Evolutionary conservation across 75 land plant species (phyloP).

Genomic region (Cupressus sempervirens): DNA sequence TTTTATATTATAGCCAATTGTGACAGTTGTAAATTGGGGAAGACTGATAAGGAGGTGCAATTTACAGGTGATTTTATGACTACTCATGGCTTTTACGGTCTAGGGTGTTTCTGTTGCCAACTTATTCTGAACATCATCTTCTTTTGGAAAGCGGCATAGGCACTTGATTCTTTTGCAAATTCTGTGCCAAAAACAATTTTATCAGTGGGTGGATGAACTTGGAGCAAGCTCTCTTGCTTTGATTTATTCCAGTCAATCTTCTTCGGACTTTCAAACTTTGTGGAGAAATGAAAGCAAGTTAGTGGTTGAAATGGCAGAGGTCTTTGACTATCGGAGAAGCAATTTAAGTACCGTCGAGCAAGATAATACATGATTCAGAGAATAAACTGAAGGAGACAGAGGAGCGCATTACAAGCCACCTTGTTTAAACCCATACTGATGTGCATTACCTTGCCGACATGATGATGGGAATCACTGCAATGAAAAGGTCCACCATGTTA

Average conservation of each 20-base stretch:
- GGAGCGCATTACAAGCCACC: neutral
- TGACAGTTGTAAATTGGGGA: neutral
- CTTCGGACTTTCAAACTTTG: neutral
- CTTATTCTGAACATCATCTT: neutral
- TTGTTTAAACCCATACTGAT: neutral
- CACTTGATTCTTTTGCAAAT: neutral
- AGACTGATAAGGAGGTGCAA: neutral
- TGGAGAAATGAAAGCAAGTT: neutral
- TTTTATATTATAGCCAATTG: neutral
- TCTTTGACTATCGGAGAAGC: neutral
- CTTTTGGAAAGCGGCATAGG: neutral
- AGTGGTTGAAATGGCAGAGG: neutral
- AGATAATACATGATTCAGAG: neutral
- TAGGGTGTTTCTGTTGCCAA: neutral
- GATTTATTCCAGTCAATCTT: neutral
- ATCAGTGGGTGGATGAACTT: neutral
- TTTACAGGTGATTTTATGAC: neutral
- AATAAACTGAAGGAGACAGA: neutral
- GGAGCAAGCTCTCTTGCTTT: neutral
- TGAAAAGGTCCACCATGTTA: neutral
- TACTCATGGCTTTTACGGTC: neutral
- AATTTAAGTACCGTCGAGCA: neutral
- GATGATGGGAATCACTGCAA: neutral
- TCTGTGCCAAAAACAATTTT: neutral
- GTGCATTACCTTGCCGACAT: neutral